These are phyloP conservation scores for Clarireedia homoeocarpa DNA, from an alignment of 2,329 filamentous ascomycete genomes.

Conservation along the genomic window DNA sequence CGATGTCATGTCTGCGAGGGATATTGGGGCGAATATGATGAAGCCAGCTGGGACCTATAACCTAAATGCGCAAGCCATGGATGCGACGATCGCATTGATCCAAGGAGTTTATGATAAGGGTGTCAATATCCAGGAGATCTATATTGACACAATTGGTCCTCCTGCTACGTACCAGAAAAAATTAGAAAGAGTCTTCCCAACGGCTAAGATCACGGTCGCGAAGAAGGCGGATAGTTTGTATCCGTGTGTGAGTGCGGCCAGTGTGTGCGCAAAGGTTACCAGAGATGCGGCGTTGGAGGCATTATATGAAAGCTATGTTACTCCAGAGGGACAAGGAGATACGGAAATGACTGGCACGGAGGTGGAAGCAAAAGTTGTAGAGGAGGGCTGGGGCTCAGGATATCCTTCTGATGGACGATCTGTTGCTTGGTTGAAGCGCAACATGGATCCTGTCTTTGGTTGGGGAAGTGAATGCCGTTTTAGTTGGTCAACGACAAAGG, in stretches of 20 bases:
- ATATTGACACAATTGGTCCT: slow-evolving; percentile 87
- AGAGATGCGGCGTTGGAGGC: slow-evolving; percentile 82
- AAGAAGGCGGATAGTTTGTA: slow-evolving; percentile 93
- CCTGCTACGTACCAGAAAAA: slow-evolving; percentile 78
- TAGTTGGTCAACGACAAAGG: slow-evolving; percentile 92
- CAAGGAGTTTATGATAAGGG: slow-evolving; percentile 65
- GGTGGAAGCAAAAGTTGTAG: slow-evolving; percentile 27
- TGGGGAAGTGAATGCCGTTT: slow-evolving; percentile 93
- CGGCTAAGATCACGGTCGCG: slow-evolving; percentile 64
- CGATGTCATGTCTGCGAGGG: slow-evolving; percentile 64
- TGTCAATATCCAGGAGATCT: slow-evolving; percentile 82
- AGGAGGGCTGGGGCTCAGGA: slow-evolving; percentile 73
- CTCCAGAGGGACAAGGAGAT: slow-evolving; percentile 27
- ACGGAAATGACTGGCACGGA: slow-evolving; percentile 13
- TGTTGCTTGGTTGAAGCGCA: slow-evolving; percentile 69
- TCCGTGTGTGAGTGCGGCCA: slow-evolving; percentile 87
- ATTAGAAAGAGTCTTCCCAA: slow-evolving; percentile 77
- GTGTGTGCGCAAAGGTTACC: slow-evolving; percentile 93
- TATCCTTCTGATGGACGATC: slow-evolving; percentile 86
- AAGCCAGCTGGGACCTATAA: slow-evolving; percentile 57
- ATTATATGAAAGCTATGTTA: slow-evolving; percentile 44
- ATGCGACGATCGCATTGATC: slow-evolving; percentile 80
- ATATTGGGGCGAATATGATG: slow-evolving; percentile 31
- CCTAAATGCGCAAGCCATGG: slow-evolving; percentile 91
- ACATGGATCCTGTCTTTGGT: slow-evolving; percentile 90